These are phyloP conservation scores for Pichia thaimueangensis DNA, from an alignment of 805 yeast species.

Conservation along the genomic window DNA sequence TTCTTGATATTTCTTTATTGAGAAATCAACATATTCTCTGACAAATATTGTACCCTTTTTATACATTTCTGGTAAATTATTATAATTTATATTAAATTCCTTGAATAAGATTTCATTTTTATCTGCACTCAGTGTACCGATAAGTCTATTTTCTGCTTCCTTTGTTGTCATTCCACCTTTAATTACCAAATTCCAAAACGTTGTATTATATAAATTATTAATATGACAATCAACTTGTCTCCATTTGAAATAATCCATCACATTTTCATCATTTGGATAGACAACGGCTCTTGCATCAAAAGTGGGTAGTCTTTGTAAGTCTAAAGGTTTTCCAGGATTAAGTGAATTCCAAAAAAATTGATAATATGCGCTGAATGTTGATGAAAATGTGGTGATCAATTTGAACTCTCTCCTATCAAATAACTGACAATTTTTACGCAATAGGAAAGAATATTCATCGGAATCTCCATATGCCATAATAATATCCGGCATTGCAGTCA, in stretches of 20 bases:
- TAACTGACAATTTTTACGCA: constrained; percentile 54
- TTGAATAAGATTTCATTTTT: constrained; percentile 82
- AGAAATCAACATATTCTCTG: constrained; percentile 34
- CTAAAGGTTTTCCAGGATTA: constrained; percentile 42
- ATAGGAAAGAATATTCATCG: constrained; percentile 85
- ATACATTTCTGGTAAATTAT: constrained; percentile 81
- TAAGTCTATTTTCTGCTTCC: constrained; percentile 72
- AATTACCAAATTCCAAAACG: constrained; percentile 80
- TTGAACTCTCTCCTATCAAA: constrained; percentile 84
- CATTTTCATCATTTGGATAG: constrained; percentile 57
- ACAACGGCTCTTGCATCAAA: constrained; percentile 89
- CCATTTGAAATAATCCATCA: constrained; percentile 88
- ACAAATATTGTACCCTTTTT: constrained; percentile 73
- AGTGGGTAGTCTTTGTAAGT: constrained; percentile 56
- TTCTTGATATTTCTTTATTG: constrained; percentile 4
- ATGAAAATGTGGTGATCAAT: constrained; percentile 72
- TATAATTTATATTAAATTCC: constrained; percentile 80
- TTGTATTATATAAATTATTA: constrained; percentile 86
- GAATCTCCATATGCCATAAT: constrained; percentile 88
- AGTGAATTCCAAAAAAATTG: constrained; percentile 56
- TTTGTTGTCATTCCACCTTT: constrained; percentile 64
- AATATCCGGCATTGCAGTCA: constrained; percentile 63
- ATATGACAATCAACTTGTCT: constrained; percentile 96
- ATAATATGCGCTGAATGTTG: constrained; percentile 75
- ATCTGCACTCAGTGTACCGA: constrained; percentile 76